These are phyloP conservation scores for Gnomoniopsis sp. DNA, from an alignment of 2,329 filamentous ascomycete species.

Conservation along the genomic window DNA sequence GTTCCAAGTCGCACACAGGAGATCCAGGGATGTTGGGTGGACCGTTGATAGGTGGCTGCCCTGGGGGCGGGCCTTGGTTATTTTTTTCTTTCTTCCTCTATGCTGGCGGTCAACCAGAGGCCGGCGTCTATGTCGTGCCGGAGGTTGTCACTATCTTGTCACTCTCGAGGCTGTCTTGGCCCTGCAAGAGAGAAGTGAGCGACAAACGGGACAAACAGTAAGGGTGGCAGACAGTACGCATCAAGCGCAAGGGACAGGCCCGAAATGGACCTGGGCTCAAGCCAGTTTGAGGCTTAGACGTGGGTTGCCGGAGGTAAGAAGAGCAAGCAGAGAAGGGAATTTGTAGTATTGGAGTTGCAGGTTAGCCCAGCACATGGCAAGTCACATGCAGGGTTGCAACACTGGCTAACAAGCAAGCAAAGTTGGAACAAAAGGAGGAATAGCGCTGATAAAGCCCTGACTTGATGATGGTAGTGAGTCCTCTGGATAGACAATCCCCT, in stretches of 20 bases:
- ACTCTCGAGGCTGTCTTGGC: not conserved
- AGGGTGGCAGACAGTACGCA: not conserved
- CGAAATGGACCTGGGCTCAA: constrained; percentile 6
- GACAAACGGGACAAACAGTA: not conserved
- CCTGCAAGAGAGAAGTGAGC: not conserved
- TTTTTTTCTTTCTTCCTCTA: not conserved
- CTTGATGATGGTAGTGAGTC: not conserved
- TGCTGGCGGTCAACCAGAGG: constrained; percentile 3
- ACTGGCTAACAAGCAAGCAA: not conserved
- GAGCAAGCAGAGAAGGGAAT: not conserved
- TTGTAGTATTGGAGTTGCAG: not conserved
- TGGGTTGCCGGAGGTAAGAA: constrained; percentile 2
- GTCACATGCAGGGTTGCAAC: not conserved
- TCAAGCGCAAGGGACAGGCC: not conserved
- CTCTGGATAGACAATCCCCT: not conserved
- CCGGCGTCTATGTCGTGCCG: not conserved
- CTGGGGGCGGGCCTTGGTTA: not conserved
- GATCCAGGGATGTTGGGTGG: not conserved
- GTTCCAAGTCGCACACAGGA: not conserved
- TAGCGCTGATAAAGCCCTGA: not conserved
- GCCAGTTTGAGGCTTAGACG: constrained; percentile 16
- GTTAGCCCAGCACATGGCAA: not conserved
- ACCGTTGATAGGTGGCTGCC: constrained; percentile 1
- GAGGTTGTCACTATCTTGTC: constrained; percentile 13
- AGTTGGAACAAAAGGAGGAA: constrained; percentile 3